Percentiles rank a stretch among this genome's conserved stretches.
Evolutionary conservation across 2,329 filamentous ascomycete species (phyloP).

Genomic region (Diplodia intermedia): DNA sequence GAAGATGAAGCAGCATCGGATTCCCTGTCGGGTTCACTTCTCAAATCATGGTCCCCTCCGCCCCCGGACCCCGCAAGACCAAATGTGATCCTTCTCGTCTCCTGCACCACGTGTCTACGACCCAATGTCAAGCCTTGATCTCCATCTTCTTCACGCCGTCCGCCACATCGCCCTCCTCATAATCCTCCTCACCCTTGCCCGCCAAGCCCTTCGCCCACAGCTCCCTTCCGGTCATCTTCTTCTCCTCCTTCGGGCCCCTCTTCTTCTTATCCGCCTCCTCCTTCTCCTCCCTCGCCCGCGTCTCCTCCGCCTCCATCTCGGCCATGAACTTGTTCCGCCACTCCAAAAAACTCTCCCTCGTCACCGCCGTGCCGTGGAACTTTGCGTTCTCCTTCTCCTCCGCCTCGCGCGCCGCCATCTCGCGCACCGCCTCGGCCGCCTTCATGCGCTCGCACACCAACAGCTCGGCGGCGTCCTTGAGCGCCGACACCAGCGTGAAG

Average conservation of each 20-base stretch:
- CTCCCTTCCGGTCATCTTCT: constrained; percentile 72
- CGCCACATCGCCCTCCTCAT: constrained; percentile 64
- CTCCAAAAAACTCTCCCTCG: constrained; percentile 79
- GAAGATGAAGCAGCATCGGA: too few species aligned
- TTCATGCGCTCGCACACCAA: constrained; percentile 77
- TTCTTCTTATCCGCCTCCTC: constrained; percentile 68
- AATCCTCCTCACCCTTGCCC: constrained; percentile 72
- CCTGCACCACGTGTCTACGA: neutral
- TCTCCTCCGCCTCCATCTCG: constrained; percentile 79
- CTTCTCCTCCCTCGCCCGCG: constrained; percentile 68
- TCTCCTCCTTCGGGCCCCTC: constrained; percentile 66
- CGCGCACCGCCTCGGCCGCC: constrained; percentile 62
- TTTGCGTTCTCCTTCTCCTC: constrained; percentile 96
- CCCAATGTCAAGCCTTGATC: constrained; percentile 56
- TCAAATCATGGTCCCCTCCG: too few species aligned
- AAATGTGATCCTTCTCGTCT: too few species aligned
- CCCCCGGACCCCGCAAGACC: too few species aligned
- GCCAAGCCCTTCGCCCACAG: constrained; percentile 58
- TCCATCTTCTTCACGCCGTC: constrained; percentile 51
- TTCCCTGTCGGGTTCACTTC: too few species aligned
- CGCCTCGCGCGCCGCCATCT: constrained; percentile 64
- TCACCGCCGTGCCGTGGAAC: constrained; percentile 91
- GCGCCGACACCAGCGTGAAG: constrained; percentile 83
- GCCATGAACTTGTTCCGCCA: constrained; percentile 80
- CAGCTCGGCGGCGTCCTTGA: constrained; percentile 91